These are phyloP conservation scores for Trichophyton benhamiae DNA, from an alignment of 2,329 filamentous ascomycete species.

Conservation along the genomic window DNA sequence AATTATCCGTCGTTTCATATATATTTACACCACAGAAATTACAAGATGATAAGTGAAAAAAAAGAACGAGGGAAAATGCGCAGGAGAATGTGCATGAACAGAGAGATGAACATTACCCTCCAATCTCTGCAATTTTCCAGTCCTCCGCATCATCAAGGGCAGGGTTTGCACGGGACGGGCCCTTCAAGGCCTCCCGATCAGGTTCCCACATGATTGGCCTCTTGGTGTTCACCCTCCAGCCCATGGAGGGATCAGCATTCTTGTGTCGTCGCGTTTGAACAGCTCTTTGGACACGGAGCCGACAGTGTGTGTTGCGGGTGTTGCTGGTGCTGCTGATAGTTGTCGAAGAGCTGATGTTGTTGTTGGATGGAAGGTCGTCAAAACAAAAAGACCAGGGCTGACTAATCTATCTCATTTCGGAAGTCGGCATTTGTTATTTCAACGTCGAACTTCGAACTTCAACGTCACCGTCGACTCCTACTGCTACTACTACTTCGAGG, in stretches of 20 bases:
- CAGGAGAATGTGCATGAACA: not conserved
- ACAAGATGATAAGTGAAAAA: not conserved
- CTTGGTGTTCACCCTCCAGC: not conserved
- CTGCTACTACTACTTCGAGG: too few relatives aligned
- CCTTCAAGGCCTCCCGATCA: not conserved
- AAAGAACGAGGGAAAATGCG: not conserved
- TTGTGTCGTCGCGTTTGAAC: not conserved
- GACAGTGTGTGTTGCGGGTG: too few relatives aligned
- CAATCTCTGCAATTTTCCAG: not conserved
- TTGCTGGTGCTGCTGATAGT: not conserved
- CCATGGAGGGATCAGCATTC: not conserved
- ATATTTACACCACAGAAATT: not conserved
- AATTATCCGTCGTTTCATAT: conserved; percentile 1
- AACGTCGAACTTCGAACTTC: not conserved
- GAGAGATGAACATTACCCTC: conserved; percentile 1
- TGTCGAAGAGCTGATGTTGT: not conserved
- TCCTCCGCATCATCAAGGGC: not conserved
- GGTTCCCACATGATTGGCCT: not conserved
- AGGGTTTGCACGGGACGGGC: conserved; percentile 2
- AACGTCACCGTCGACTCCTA: not conserved
- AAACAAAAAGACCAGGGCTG: not conserved
- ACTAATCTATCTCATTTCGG: not conserved
- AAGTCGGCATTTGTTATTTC: not conserved
- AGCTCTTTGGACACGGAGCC: not conserved
- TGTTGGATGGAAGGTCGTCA: not conserved